These are phyloP conservation scores for Cyathus striatus DNA, from an alignment of 768 basidiomycete genomes.

Conservation along the genomic window DNA sequence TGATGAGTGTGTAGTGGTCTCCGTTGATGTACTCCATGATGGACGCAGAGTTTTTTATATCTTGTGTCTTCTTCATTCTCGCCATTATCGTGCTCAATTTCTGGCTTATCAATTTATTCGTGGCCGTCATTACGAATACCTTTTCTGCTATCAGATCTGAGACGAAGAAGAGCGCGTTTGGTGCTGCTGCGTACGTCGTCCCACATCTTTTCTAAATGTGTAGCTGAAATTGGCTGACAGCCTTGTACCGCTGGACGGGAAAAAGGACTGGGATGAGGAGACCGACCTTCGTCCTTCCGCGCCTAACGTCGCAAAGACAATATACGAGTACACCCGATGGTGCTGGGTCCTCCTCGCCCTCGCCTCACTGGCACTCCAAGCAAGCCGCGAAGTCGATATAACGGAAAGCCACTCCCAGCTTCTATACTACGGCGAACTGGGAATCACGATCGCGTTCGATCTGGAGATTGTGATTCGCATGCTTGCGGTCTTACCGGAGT, in stretches of 20 bases:
- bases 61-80: constrained; percentile 82
- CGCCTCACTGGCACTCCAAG: constrained; percentile 67
- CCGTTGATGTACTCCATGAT: constrained; percentile 84
- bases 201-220: background rate
- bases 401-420: constrained; percentile 36
- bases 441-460: constrained; percentile 80
- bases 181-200: constrained; percentile 62
- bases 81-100: constrained; percentile 87
- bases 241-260: constrained; percentile 37
- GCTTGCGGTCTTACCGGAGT: constrained; percentile 69
- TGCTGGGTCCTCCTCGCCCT: constrained; percentile 76
- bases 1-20: constrained; percentile 54
- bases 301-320: constrained; percentile 43
- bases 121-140: constrained; percentile 93
- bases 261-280: constrained; percentile 56
- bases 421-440: constrained; percentile 65
- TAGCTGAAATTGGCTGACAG: constrained; percentile 11
- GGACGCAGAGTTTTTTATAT: constrained; percentile 86
- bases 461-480: constrained; percentile 81
- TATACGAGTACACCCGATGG: constrained; percentile 59
- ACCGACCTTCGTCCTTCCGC: constrained; percentile 27
- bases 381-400: constrained; percentile 54
- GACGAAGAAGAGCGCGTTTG: constrained; percentile 90
- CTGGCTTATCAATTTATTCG: constrained; percentile 90
- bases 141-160: constrained; percentile 84